These are phyloP conservation scores for Populus hybrid DNA, from an alignment of 441 rosid genomes.

Conservation along the genomic window DNA sequence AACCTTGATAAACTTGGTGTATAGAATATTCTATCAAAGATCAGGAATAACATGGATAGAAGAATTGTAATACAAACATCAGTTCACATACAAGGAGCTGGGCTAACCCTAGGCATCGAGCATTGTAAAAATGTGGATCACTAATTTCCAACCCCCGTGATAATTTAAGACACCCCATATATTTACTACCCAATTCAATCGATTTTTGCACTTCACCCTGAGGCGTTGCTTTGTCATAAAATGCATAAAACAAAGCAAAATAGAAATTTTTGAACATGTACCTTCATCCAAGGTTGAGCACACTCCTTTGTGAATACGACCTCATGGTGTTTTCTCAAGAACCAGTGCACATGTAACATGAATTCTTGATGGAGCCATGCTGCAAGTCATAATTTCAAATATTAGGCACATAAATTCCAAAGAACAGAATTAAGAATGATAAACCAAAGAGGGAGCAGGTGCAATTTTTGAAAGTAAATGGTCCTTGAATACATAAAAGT, in stretches of 20 bases:
- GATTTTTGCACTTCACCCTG: background rate
- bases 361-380: constrained; percentile 75
- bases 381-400: constrained; percentile 29
- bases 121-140: background rate
- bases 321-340: constrained; percentile 72
- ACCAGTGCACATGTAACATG: constrained; percentile 98
- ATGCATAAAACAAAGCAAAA: background rate
- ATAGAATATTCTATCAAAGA: background rate
- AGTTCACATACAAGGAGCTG: background rate
- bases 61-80: background rate
- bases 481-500: background rate
- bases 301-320: constrained; percentile 63
- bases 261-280: constrained; percentile 23
- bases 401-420: constrained; percentile 3
- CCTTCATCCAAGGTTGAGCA: constrained; percentile 99
- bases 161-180: background rate
- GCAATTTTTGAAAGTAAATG: background rate
- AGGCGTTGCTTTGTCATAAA: background rate
- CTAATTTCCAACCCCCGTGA: background rate
- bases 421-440: background rate
- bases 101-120: background rate
- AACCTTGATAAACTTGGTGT: background rate
- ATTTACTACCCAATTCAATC: background rate
- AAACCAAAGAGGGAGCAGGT: background rate
- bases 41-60: background rate